Evolutionary conservation across 345 rosid species (phyloP).

Genomic region (Brassica rapa): DNA sequence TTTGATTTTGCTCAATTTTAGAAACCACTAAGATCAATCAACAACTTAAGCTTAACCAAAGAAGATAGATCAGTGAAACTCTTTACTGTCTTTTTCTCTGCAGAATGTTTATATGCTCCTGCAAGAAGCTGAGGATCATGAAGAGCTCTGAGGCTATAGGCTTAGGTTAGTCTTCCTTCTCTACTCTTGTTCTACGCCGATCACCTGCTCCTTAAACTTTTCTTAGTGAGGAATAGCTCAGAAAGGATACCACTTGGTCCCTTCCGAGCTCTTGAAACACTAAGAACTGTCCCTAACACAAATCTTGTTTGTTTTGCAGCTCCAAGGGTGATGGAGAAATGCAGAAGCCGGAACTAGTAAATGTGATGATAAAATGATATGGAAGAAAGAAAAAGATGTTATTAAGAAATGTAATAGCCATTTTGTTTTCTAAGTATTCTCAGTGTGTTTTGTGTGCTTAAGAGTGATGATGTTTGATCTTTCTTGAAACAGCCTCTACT

Average conservation of each 20-base stretch:
- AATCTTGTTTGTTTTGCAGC: constrained; percentile 45
- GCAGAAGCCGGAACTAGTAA: constrained; percentile 49
- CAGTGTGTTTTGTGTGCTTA: constrained; percentile 26
- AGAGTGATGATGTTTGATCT: constrained; percentile 31
- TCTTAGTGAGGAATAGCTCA: not conserved
- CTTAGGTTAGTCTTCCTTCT: constrained; percentile 48
- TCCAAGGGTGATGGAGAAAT: constrained; percentile 71
- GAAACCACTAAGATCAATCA: constrained; percentile 6
- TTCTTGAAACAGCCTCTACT: constrained; percentile 26
- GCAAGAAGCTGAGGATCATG: constrained; percentile 72
- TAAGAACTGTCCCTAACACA: constrained; percentile 15
- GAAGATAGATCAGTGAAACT: constrained; percentile 5
- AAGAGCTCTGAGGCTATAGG: constrained; percentile 73
- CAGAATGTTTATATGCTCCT: constrained; percentile 72
- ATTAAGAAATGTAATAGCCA: constrained; percentile 34
- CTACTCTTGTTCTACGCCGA: constrained; percentile 3
- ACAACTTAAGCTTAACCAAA: constrained; percentile 6
- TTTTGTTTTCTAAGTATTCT: constrained; percentile 29
- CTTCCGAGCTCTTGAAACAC: constrained; percentile 19
- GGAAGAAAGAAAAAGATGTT: constrained; percentile 1
- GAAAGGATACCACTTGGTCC: constrained; percentile 9
- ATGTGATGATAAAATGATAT: constrained; percentile 6
- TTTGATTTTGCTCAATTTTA: not conserved
- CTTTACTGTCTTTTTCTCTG: constrained; percentile 13
- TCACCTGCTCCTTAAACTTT: constrained; percentile 2